Evolutionary conservation across 2,329 filamentous ascomycete species (phyloP).

Genomic region (Neonectria faginata): DNA sequence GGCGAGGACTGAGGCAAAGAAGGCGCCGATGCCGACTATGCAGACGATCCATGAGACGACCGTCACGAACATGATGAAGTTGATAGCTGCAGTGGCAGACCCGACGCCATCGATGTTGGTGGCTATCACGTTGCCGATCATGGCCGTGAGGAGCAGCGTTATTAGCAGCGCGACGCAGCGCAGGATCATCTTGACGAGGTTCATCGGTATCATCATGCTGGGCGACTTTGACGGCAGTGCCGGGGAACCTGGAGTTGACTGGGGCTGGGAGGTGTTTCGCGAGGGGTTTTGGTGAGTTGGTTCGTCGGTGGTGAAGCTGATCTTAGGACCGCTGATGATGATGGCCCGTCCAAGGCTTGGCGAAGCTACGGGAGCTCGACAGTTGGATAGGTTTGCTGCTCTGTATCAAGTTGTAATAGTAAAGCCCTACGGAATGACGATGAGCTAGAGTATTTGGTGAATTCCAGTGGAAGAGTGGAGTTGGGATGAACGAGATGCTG

Average conservation of each 20-base stretch:
- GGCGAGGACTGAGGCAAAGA: conserved; percentile 64
- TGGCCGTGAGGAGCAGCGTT: conserved; percentile 64
- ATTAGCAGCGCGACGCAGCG: conserved; percentile 64
- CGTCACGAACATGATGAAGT: conserved; percentile 77
- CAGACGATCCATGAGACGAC: conserved; percentile 74
- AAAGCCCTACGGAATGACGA: conserved; percentile 31
- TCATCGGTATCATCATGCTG: conserved; percentile 47
- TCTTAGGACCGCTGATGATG: neutral
- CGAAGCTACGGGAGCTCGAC: conserved; percentile 7
- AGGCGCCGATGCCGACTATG: conserved; percentile 70
- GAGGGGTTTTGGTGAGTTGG: neutral
- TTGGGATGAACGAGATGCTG: conserved; percentile 29
- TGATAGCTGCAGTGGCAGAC: conserved; percentile 62
- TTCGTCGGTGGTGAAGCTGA: conserved; percentile 10
- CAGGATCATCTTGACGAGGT: conserved; percentile 59
- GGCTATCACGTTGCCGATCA: conserved; percentile 70
- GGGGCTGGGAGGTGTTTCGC: conserved; percentile 8
- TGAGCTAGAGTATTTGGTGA: conserved; percentile 36
- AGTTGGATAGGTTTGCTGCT: conserved; percentile 28
- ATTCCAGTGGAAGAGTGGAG: conserved; percentile 23
- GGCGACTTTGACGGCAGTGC: conserved; percentile 30
- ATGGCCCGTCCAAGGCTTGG: conserved; percentile 2
- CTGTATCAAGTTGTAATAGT: conserved; percentile 17
- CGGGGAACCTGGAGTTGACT: conserved; percentile 16
- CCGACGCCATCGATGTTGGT: conserved; percentile 58